A percentile compares a stretch with the other conserved stretches of the same genome.
Evolutionary conservation across 2,329 filamentous ascomycete genomes (phyloP).

Genomic region (Emergomyces orientalis): DNA sequence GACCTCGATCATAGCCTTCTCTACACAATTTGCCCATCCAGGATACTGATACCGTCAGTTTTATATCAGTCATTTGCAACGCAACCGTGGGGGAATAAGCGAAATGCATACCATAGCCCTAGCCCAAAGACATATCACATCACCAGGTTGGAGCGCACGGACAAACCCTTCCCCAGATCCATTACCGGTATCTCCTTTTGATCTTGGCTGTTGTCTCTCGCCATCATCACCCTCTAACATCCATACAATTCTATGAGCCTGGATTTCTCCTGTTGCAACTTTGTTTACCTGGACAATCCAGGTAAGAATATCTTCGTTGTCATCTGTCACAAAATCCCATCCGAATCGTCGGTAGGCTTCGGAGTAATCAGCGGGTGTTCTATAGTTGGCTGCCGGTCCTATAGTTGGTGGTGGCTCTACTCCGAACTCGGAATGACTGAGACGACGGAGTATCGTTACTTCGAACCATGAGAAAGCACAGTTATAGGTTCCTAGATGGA

Average conservation of each 20-base stretch:
- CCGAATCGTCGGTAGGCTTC: neutral
- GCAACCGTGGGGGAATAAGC: neutral
- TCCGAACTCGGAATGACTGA: neutral
- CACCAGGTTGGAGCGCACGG: conserved; percentile 1
- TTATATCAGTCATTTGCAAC: neutral
- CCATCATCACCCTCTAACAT: neutral
- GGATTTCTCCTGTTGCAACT: neutral
- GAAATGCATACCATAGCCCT: conserved; percentile 2
- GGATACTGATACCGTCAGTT: conserved; percentile 4
- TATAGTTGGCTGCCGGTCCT: neutral
- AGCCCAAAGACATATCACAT: conserved; percentile 7
- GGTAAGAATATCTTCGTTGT: neutral
- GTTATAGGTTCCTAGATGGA: conserved; percentile 4
- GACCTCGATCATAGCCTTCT: conserved; percentile 4
- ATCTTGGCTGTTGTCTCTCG: neutral
- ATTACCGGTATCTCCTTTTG: neutral
- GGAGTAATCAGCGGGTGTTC: neutral
- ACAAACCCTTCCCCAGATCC: conserved; percentile 4
- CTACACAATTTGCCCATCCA: conserved; percentile 3
- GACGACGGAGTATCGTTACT: conserved; percentile 3
- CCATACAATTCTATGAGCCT: conserved; percentile 3
- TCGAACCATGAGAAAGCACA: conserved; percentile 5
- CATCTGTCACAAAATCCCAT: conserved; percentile 5
- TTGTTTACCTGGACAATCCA: conserved; percentile 3
- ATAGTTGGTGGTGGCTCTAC: neutral